These are phyloP conservation scores for Haematococcus sp. DNA, from an alignment of 139 green algal genomes.

Conservation along the genomic window DNA sequence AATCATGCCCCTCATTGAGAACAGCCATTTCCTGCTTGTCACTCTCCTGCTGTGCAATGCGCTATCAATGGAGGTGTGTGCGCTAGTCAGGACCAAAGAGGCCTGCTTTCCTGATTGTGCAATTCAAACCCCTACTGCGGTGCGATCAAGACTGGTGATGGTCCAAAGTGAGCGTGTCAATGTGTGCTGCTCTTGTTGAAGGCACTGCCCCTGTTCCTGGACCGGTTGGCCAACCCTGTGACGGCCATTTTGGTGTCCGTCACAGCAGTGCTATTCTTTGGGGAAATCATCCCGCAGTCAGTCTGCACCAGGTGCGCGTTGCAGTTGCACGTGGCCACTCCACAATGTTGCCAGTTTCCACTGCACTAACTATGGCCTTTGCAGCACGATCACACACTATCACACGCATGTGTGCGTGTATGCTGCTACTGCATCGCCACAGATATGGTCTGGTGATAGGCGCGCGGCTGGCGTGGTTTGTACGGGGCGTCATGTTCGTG, in stretches of 20 bases:
- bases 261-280: constrained; percentile 74
- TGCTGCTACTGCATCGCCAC: neutral
- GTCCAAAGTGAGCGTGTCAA: too few species aligned
- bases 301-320: constrained; percentile 72
- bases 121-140: too few species aligned
- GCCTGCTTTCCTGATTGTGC: too few species aligned
- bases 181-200: too few species aligned
- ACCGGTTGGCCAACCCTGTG: constrained; percentile 62
- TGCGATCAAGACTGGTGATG: too few species aligned
- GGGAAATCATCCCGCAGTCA: constrained; percentile 83
- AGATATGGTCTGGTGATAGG: constrained; percentile 70
- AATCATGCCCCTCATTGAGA: constrained; percentile 45
- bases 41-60: constrained; percentile 76
- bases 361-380: too few species aligned
- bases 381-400: too few species aligned
- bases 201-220: constrained; percentile 76
- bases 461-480: constrained; percentile 58
- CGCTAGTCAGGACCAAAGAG: neutral
- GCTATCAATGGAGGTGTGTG: neutral
- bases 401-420: neutral
- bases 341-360: too few species aligned
- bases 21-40: constrained; percentile 57
- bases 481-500: constrained; percentile 53
- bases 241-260: constrained; percentile 62
- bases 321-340: too few species aligned